A percentile compares a stretch with the other conserved stretches of the same genome.
These are phyloP conservation scores for Volutella citrinella DNA, from an alignment of 2,329 filamentous ascomycete genomes.

Conservation along the genomic window DNA sequence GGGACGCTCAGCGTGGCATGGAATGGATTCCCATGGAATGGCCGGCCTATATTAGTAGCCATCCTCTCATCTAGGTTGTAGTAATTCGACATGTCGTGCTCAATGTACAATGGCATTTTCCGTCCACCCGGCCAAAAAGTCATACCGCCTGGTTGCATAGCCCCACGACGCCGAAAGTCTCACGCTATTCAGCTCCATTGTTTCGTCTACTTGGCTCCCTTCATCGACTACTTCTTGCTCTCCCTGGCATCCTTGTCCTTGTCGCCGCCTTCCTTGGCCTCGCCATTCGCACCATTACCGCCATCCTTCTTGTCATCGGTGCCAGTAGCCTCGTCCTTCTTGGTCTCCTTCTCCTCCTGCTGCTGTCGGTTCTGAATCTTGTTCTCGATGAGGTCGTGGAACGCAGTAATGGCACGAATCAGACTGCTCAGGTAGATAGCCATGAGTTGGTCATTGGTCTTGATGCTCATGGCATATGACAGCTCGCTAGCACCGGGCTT, in stretches of 20 bases:
- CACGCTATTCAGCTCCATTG: slow-evolving; percentile 14
- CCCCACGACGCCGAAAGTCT: slow-evolving; percentile 22
- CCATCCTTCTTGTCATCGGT: slow-evolving; percentile 59
- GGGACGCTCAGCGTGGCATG: not conserved
- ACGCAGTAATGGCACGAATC: slow-evolving; percentile 96
- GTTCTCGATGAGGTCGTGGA: slow-evolving; percentile 99
- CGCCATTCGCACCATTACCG: slow-evolving; percentile 36
- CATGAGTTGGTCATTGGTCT: slow-evolving; percentile 99
- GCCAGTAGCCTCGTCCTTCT: slow-evolving; percentile 66
- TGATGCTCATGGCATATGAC: slow-evolving; percentile 95
- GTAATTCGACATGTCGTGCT: slow-evolving; percentile 25
- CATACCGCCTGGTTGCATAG: slow-evolving; percentile 16
- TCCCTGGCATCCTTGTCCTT: slow-evolving; percentile 59
- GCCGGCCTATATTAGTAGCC: slow-evolving; percentile 21
- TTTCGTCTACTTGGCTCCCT: slow-evolving; percentile 11
- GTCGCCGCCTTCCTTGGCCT: slow-evolving; percentile 48
- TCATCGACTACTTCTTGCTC: slow-evolving; percentile 25
- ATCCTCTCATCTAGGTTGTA: slow-evolving; percentile 20
- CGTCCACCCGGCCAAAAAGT: slow-evolving; percentile 15
- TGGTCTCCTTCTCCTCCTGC: slow-evolving; percentile 90
- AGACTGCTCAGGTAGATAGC: slow-evolving; percentile 91
- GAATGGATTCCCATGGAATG: slow-evolving; percentile 6
- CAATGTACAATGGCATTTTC: slow-evolving; percentile 28
- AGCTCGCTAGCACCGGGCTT: slow-evolving; percentile 75
- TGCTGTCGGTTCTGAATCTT: slow-evolving; percentile 99